Conservation (phyloP, 495 filamentous ascomycete genomes). For the Annulohypoxylon bovei region DNA sequence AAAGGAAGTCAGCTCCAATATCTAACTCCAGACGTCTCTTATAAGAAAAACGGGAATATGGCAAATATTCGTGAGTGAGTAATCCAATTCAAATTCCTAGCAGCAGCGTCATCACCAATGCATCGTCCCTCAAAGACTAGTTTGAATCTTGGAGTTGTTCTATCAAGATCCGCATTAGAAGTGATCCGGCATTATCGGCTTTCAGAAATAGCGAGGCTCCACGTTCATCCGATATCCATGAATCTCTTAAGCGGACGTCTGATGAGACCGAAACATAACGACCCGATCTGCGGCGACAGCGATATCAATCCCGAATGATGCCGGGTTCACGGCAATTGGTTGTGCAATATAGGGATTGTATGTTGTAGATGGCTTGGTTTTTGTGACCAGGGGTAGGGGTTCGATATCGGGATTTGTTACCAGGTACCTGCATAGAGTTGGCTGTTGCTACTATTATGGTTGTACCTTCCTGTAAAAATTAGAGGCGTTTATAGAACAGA, state of each 20-base stretch:
- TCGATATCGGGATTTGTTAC: conserved; percentile 33
- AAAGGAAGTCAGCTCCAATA: neutral
- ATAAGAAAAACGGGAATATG: neutral
- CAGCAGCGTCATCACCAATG: neutral
- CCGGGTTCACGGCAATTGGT: conserved; percentile 33
- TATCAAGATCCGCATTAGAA: conserved; percentile 1
- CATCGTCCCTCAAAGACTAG: neutral
- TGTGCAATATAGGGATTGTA: neutral
- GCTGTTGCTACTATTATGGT: neutral
- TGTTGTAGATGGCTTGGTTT: neutral
- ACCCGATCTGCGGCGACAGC: conserved; percentile 31
- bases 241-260: conserved; percentile 1
- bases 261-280: conserved; percentile 9
- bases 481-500: neutral
- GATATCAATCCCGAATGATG: conserved; percentile 32
- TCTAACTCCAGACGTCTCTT: neutral
- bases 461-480: neutral
- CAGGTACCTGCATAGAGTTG: neutral
- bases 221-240: conserved; percentile 14
- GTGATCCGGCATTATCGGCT: conserved; percentile 29
- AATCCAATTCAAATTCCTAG: neutral
- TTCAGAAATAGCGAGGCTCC: neutral
- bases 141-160: conserved; percentile 11
- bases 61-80: neutral
- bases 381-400: conserved; percentile 3